Evolutionary conservation across 306 rosid genomes (phyloP), one percentile per base, ranked within the genome.

Genomic region (Acacia acuminata): DNA sequence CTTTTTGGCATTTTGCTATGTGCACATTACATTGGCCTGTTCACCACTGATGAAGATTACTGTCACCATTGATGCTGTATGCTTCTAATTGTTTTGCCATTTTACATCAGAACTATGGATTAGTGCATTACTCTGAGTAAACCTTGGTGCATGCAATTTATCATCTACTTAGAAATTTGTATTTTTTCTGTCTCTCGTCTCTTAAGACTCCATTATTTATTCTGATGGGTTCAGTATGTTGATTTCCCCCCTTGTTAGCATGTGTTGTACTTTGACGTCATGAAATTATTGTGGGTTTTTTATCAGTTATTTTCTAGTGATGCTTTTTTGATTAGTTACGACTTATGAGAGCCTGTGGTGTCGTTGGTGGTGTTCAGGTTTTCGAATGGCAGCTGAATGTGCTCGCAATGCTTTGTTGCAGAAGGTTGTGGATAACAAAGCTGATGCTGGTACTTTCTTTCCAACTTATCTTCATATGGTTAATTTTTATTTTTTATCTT

Each of bases 381-480:
- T 88, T 81, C 94, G 97, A 63, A 96, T 96, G 99, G 99, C 98
- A 19, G 91, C 92, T 40, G 98, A 92, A 86, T 96, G 97, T 84
- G 97, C 98, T 24, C 93, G 92, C 32, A 64, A 89, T 89, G 94
- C 94, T 48, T 82, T 96, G 90, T 87, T 92, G 84, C 85, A 63
- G 78, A 96, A 87, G 86, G 99, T 92, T 67, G 89, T 92, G 71
- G 99, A 96, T 85, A 96, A 96, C 81, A 92, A 89, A 88, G 89
- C 77, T 36, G 97, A 96, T 88, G 73, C 91, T 69, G 98, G 99
- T 90, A 87, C 56, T 63, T 67, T 61, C 4, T 10, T 7, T 19
- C 15, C 8, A 8, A 27, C 63, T 70, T 40, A 17, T 51, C 50
- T 76, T 79, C 43, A 13, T n/a, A 65, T 73, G 6, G 60, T 71